These are phyloP conservation scores for Arthroderma uncinatum DNA, from an alignment of 2,329 filamentous ascomycete genomes.

Conservation along the genomic window DNA sequence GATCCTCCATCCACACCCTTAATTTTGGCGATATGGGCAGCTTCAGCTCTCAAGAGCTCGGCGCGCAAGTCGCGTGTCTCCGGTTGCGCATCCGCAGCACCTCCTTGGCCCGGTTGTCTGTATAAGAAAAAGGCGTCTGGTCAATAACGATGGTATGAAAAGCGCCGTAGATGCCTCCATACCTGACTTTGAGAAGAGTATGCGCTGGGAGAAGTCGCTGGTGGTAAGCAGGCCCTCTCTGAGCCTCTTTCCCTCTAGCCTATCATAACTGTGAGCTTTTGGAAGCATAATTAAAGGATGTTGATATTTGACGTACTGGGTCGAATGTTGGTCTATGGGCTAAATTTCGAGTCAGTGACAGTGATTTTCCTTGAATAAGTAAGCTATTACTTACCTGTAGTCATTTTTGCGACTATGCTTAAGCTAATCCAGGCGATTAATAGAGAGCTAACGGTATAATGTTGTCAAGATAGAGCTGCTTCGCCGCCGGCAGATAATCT, in stretches of 20 bases:
- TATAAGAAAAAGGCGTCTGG: slow-evolving; percentile 14
- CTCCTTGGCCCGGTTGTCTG: slow-evolving; percentile 78
- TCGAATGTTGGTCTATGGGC: slow-evolving; percentile 88
- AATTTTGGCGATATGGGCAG: slow-evolving; percentile 75
- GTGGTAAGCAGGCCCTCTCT: slow-evolving; percentile 87
- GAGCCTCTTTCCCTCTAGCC: slow-evolving; percentile 89
- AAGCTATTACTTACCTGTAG: slow-evolving; percentile 27
- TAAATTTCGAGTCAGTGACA: slow-evolving; percentile 27
- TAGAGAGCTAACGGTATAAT: neutral
- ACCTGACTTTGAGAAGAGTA: slow-evolving; percentile 80
- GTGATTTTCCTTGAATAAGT: neutral
- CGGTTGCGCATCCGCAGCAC: slow-evolving; percentile 60
- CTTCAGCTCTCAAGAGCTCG: slow-evolving; percentile 81
- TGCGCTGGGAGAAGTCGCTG: slow-evolving; percentile 90
- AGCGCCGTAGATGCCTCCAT: slow-evolving; percentile 20
- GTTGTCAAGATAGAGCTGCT: neutral
- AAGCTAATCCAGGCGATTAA: neutral
- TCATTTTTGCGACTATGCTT: slow-evolving; percentile 22
- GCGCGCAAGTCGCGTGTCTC: slow-evolving; percentile 69
- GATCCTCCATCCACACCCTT: slow-evolving; percentile 47
- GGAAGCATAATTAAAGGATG: neutral
- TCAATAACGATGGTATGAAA: neutral
- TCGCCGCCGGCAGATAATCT: neutral
- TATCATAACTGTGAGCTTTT: slow-evolving; percentile 30
- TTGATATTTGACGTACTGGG: slow-evolving; percentile 47